Evolutionary conservation across 305 asterid species (phyloP).

Genomic region (Euphrasia arctica): DNA sequence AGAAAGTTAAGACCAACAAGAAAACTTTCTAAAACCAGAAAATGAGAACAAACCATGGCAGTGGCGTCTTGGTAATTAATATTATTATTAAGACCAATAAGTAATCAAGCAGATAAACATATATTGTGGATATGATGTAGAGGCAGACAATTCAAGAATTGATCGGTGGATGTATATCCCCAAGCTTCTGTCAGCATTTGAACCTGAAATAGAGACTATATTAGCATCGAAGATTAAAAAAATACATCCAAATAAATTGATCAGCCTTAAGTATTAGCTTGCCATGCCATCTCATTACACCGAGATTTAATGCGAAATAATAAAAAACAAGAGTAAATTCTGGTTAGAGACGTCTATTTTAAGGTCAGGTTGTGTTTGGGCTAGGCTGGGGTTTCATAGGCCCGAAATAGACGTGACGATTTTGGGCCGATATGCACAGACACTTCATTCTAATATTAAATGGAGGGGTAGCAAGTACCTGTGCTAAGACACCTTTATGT

Average conservation of each 20-base stretch:
- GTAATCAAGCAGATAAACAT: conserved; percentile 12
- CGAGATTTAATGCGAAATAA: neutral
- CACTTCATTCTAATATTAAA: neutral
- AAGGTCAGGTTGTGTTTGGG: too few species aligned
- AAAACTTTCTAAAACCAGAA: conserved; percentile 2
- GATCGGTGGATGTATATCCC: conserved; percentile 74
- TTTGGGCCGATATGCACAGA: too few species aligned
- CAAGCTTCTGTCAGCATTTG: conserved; percentile 86
- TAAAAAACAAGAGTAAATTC: too few species aligned
- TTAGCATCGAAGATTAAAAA: conserved; percentile 16
- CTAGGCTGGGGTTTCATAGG: too few species aligned
- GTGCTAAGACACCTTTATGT: conserved; percentile 79
- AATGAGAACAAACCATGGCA: neutral
- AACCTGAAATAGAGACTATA: conserved; percentile 49
- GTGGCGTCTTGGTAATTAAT: neutral
- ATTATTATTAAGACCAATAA: neutral
- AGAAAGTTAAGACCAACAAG: conserved; percentile 52
- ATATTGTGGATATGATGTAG: conserved; percentile 87
- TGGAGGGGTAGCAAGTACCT: conserved; percentile 47
- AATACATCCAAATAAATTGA: neutral
- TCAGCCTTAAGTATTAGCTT: neutral
- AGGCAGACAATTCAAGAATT: conserved; percentile 89
- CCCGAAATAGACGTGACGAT: too few species aligned
- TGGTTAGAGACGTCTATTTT: too few species aligned
- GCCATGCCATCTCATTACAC: neutral